A percentile compares a stretch with the other conserved stretches of the same genome.
Conservation (phyloP, 331 rosid species). For the Phaseolus coccineus region DNA sequence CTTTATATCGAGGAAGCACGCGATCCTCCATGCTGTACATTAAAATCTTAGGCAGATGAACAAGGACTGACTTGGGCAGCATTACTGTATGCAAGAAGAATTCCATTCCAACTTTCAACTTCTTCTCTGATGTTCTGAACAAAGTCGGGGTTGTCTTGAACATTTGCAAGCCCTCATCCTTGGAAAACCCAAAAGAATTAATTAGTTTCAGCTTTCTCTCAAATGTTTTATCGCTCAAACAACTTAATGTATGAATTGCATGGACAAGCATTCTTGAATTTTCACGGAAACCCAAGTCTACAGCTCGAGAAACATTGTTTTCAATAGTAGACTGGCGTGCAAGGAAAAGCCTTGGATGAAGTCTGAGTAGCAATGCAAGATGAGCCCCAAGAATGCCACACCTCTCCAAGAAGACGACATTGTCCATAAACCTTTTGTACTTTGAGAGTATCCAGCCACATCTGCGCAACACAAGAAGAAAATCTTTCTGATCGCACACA, state of each 20-base stretch:
- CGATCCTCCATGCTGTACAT: conserved; percentile 45
- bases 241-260: conserved; percentile 21
- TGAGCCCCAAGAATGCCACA: conserved; percentile 43
- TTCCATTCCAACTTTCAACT: conserved; percentile 38
- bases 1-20: conserved; percentile 40
- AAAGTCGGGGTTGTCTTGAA: conserved; percentile 31
- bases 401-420: conserved; percentile 36
- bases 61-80: conserved; percentile 38
- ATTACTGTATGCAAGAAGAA: conserved; percentile 37
- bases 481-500: conserved; percentile 8
- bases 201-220: conserved; percentile 36
- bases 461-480: conserved; percentile 23
- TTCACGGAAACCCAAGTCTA: conserved; percentile 40
- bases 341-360: conserved; percentile 25
- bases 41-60: conserved; percentile 13
- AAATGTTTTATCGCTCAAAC: conserved; percentile 40
- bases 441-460: conserved; percentile 33
- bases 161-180: conserved; percentile 42
- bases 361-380: conserved; percentile 35
- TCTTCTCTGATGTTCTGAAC: conserved; percentile 42
- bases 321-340: neutral
- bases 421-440: conserved; percentile 15
- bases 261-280: conserved; percentile 45
- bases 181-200: conserved; percentile 40
- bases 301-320: conserved; percentile 20